Evolutionary conservation across 2,329 filamentous ascomycete species (phyloP).

Genomic region (Scytalidium sp.): DNA sequence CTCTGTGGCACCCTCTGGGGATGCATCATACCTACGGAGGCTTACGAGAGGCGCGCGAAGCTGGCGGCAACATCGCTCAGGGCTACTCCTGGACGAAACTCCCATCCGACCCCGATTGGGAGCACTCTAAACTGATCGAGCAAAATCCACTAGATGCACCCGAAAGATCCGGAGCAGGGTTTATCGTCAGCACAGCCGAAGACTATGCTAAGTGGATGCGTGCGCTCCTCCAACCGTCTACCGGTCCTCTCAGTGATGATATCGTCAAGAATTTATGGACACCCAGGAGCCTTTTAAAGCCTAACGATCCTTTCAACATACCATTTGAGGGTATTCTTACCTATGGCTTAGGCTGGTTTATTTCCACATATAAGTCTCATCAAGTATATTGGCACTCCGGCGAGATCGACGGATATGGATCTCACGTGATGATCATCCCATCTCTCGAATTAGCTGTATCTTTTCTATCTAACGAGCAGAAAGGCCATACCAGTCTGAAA

Average conservation of each 20-base stretch:
- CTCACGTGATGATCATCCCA: slow-evolving; percentile 13
- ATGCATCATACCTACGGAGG: slow-evolving; percentile 39
- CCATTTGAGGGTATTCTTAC: slow-evolving; percentile 6
- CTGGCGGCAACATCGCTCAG: slow-evolving; percentile 4
- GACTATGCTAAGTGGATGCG: slow-evolving; percentile 13
- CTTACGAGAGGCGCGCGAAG: slow-evolving; percentile 3
- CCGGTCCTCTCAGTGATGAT: slow-evolving; percentile 10
- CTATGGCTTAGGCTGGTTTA: slow-evolving; percentile 13
- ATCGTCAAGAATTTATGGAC: slow-evolving; percentile 14
- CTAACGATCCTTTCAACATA: neutral
- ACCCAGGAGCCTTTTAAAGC: slow-evolving; percentile 9
- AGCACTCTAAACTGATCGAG: slow-evolving; percentile 3
- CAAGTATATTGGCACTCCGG: slow-evolving; percentile 9
- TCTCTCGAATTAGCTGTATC: slow-evolving; percentile 7
- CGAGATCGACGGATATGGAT: slow-evolving; percentile 8
- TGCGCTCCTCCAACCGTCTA: slow-evolving; percentile 11
- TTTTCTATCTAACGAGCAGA: neutral
- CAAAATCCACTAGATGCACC: slow-evolving; percentile 10
- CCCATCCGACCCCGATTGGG: neutral
- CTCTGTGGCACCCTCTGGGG: slow-evolving; percentile 40
- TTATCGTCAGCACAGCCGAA: slow-evolving; percentile 9
- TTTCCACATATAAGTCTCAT: slow-evolving; percentile 14
- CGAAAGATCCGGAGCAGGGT: slow-evolving; percentile 13
- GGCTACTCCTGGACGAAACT: slow-evolving; percentile 8
- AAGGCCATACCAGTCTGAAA: neutral